phyloP scores from a whole-genome alignment of 1,284 basidiomycete genomes.

The Apiotrichum gracile region DNA sequence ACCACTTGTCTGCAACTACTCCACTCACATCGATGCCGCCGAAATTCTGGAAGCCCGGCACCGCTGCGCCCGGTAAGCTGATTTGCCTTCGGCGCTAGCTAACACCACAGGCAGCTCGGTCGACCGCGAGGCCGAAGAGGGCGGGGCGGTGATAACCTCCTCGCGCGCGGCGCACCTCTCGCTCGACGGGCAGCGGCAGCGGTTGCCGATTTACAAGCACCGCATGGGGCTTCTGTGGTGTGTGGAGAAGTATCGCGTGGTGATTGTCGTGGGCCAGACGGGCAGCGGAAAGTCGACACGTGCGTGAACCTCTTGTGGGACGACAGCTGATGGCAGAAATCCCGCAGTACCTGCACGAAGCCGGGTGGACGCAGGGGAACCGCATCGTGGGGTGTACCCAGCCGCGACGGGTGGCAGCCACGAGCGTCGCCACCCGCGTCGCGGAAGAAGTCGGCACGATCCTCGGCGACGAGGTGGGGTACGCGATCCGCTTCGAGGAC shows the following conservation, averaged over 20 bases:
- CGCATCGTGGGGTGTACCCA: slow-evolving; percentile 86
- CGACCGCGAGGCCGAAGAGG: slow-evolving; percentile 74
- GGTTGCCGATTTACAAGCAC: slow-evolving; percentile 83
- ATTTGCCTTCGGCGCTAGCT: neutral
- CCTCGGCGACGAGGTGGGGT: slow-evolving; percentile 93
- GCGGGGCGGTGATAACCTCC: slow-evolving; percentile 60
- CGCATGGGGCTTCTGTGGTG: slow-evolving; percentile 76
- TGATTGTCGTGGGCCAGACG: slow-evolving; percentile 87
- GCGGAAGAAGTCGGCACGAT: slow-evolving; percentile 79
- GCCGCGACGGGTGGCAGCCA: slow-evolving; percentile 90
- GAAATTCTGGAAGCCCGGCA: slow-evolving; percentile 59
- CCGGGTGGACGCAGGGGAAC: slow-evolving; percentile 76
- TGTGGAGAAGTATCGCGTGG: slow-evolving; percentile 73
- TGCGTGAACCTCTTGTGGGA: slow-evolving; percentile 47
- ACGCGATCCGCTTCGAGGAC: slow-evolving; percentile 96
- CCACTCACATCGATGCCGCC: slow-evolving; percentile 23
- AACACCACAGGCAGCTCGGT: slow-evolving; percentile 57
- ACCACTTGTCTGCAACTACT: neutral
- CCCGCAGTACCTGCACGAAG: slow-evolving; percentile 87
- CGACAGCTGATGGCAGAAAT: slow-evolving; percentile 57
- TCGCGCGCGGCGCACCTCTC: slow-evolving; percentile 50
- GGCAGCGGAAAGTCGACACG: slow-evolving; percentile 97
- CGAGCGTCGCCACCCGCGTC: slow-evolving; percentile 84
- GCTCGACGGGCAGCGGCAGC: slow-evolving; percentile 67
- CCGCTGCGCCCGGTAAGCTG: slow-evolving; percentile 63